These are phyloP conservation scores for Aureobasidium sp. DNA, from an alignment of 2,329 filamentous ascomycete genomes.

Conservation along the genomic window DNA sequence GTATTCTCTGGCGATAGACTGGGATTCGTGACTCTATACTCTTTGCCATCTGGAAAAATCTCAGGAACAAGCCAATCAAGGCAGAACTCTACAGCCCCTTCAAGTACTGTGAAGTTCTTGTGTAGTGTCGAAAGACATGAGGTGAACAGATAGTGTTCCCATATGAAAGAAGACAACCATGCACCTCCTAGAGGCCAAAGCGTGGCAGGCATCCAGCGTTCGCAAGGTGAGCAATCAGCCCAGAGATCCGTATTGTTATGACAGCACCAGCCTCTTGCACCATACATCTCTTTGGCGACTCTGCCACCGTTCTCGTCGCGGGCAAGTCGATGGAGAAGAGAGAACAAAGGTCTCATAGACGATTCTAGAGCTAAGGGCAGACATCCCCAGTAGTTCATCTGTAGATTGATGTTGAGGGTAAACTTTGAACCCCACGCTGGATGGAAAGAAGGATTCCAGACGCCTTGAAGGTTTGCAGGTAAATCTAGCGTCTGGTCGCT, in stretches of 20 bases:
- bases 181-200: constrained; percentile 26
- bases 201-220: constrained; percentile 23
- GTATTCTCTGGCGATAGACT: neutral
- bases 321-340: constrained; percentile 33
- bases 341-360: constrained; percentile 37
- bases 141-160: constrained; percentile 13
- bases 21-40: neutral
- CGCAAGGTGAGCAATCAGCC: constrained; percentile 23
- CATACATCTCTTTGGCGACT: constrained; percentile 16
- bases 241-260: constrained; percentile 28
- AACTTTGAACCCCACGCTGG: constrained; percentile 44
- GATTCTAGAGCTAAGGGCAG: constrained; percentile 26
- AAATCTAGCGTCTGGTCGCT: constrained; percentile 25
- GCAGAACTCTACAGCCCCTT: constrained; percentile 4
- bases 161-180: constrained; percentile 22
- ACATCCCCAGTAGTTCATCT: constrained; percentile 48
- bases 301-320: constrained; percentile 24
- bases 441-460: constrained; percentile 38
- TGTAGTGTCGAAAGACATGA: neutral
- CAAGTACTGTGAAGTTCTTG: neutral
- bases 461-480: constrained; percentile 40
- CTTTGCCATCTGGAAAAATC: neutral
- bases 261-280: constrained; percentile 23
- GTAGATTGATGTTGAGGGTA: constrained; percentile 46
- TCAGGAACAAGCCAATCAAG: neutral